Percentiles rank a stretch among this genome's conserved stretches.
These are phyloP conservation scores for Vigna radiata DNA, from an alignment of 306 rosid species.

Conservation along the genomic window DNA sequence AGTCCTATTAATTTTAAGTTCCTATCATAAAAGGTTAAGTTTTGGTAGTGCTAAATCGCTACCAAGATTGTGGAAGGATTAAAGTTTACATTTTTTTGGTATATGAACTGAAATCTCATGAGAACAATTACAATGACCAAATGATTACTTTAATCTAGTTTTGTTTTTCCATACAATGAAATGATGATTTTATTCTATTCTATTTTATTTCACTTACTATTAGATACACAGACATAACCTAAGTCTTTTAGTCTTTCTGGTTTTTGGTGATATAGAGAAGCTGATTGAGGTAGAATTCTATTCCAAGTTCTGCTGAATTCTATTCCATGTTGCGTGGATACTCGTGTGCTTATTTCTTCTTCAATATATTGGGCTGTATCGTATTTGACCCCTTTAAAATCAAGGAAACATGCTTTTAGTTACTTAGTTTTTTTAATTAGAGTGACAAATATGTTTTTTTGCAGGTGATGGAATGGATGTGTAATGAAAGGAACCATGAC, in stretches of 20 bases:
- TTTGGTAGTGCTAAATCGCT: no score
- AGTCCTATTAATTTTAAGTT: no score
- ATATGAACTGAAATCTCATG: no score
- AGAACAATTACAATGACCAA: not conserved
- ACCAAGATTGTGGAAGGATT: no score
- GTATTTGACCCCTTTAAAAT: slow-evolving; percentile 6
- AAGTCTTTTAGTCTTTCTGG: not conserved
- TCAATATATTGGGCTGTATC: not conserved
- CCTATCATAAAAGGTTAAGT: no score
- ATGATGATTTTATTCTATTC: not conserved
- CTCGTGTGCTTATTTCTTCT: not conserved
- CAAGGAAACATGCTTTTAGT: not conserved
- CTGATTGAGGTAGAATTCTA: not conserved
- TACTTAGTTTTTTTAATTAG: not conserved
- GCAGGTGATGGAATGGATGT: slow-evolving; percentile 71
- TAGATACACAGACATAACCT: not conserved
- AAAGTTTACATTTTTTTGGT: no score
- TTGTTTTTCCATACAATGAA: not conserved
- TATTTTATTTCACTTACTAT: not conserved
- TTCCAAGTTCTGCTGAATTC: not conserved
- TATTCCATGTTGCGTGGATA: not conserved
- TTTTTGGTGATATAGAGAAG: not conserved
- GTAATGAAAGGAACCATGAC: slow-evolving; percentile 39
- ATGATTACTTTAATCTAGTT: no score
- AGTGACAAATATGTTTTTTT: slow-evolving; percentile 25